A percentile compares a stretch with the other conserved stretches of the same genome.
phyloP scores from a whole-genome alignment of 2,329 filamentous ascomycete species.

The Fusarium lateritium region DNA sequence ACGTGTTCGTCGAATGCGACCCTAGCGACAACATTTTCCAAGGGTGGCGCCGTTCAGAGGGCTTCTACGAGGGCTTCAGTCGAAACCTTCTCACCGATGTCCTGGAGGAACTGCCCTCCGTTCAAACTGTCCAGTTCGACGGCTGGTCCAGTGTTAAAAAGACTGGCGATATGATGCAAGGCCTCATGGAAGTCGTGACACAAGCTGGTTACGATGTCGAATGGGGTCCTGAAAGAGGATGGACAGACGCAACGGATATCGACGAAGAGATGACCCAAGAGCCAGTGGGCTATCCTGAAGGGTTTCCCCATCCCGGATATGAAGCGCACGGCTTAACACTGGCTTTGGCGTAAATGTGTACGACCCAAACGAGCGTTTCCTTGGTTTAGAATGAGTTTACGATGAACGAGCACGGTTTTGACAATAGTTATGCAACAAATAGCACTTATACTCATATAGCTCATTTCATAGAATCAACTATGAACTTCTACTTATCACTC shows the following conservation, averaged over 20 bases:
- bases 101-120: constrained; percentile 68
- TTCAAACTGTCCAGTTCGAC: constrained; percentile 77
- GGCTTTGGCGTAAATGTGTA: constrained; percentile 28
- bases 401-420: constrained; percentile 26
- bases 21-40: constrained; percentile 77
- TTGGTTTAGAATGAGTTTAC: constrained; percentile 38
- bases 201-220: constrained; percentile 66
- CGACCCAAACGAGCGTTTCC: constrained; percentile 1
- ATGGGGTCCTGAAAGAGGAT: constrained; percentile 78
- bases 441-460: constrained; percentile 32
- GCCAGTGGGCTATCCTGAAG: constrained; percentile 19
- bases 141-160: constrained; percentile 76
- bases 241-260: constrained; percentile 68
- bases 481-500: constrained; percentile 5
- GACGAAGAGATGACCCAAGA: constrained; percentile 26
- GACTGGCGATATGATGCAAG: constrained; percentile 74
- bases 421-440: constrained; percentile 17
- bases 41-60: constrained; percentile 75
- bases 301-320: constrained; percentile 30
- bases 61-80: constrained; percentile 80
- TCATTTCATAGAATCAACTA: constrained; percentile 21
- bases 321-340: constrained; percentile 17
- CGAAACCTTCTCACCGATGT: constrained; percentile 69
- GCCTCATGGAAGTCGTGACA: constrained; percentile 68
- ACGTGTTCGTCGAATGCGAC: constrained; percentile 80